Evolutionary conservation across 139 green algal species (phyloP).

Genomic region (Asterochloris erici): DNA sequence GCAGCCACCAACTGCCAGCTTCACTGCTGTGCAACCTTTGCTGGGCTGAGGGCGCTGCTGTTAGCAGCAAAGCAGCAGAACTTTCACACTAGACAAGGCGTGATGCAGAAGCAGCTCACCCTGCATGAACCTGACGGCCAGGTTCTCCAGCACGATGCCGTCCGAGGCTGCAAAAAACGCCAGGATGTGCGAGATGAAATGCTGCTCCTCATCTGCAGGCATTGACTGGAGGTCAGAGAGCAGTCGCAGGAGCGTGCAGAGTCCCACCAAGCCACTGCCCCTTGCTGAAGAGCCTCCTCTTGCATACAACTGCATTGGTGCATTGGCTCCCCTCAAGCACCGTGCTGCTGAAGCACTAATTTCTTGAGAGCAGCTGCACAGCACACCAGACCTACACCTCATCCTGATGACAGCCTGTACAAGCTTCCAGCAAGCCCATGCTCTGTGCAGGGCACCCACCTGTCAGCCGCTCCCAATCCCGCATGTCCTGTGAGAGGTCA

Average conservation of each 20-base stretch:
- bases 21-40: no score
- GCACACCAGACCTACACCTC: not conserved
- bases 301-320: no score
- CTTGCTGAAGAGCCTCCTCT: no score
- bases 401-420: not conserved
- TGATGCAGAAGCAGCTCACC: conserved; percentile 22
- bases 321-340: not conserved
- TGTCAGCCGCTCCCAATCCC: conserved; percentile 59
- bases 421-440: not conserved
- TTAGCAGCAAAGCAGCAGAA: no score
- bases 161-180: conserved; percentile 89
- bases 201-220: conserved; percentile 57
- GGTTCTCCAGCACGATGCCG: conserved; percentile 88
- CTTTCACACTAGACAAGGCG: not conserved
- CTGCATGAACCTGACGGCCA: conserved; percentile 78
- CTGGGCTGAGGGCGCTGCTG: no score
- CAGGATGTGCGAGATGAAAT: conserved; percentile 83
- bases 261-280: no score
- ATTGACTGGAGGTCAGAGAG: no score
- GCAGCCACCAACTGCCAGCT: not conserved
- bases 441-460: not conserved
- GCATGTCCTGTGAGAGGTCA: conserved; percentile 62
- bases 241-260: not conserved
- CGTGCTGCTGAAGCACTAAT: not conserved
- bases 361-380: not conserved